phyloP scores from a whole-genome alignment of 164 flowering plant species.

The Brasenia schreberi region DNA sequence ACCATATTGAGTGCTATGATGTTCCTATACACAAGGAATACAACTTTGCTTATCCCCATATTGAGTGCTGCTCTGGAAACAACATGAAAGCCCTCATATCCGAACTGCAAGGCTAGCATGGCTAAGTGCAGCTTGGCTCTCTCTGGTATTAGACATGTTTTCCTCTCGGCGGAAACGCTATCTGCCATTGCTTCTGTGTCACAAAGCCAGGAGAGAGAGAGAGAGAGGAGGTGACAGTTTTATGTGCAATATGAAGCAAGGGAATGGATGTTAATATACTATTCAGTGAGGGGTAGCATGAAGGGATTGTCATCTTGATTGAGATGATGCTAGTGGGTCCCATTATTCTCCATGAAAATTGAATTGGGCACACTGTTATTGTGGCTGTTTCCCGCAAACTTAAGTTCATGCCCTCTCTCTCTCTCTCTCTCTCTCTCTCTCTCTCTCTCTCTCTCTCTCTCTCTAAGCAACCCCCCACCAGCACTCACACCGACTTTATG shows the following conservation, averaged over 20 bases:
- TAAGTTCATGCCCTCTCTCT: neutral
- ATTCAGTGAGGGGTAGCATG: neutral
- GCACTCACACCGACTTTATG: neutral
- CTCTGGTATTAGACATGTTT: conserved; percentile 62
- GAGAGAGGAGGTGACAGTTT: neutral
- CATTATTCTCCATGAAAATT: neutral
- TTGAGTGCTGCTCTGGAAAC: conserved; percentile 95
- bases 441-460: neutral
- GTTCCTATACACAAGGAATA: conserved; percentile 87
- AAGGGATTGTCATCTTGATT: neutral
- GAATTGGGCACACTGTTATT: neutral
- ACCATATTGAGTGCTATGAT: too few species aligned
- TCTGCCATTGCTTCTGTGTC: conserved; percentile 45
- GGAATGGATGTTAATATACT: neutral
- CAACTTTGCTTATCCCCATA: conserved; percentile 94
- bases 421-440: neutral
- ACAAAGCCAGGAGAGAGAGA: neutral
- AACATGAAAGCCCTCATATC: conserved; percentile 96
- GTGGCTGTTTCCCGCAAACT: neutral
- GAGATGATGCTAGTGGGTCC: neutral
- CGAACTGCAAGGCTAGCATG: conserved; percentile 99
- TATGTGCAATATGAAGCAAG: too few species aligned
- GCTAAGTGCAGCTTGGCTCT: conserved; percentile 77
- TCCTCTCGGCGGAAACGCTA: conserved; percentile 15
- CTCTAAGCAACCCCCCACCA: neutral